These are phyloP conservation scores for Diversispora eburnea DNA, from an alignment of 192 early-diverging fungal species.

Conservation along the genomic window DNA sequence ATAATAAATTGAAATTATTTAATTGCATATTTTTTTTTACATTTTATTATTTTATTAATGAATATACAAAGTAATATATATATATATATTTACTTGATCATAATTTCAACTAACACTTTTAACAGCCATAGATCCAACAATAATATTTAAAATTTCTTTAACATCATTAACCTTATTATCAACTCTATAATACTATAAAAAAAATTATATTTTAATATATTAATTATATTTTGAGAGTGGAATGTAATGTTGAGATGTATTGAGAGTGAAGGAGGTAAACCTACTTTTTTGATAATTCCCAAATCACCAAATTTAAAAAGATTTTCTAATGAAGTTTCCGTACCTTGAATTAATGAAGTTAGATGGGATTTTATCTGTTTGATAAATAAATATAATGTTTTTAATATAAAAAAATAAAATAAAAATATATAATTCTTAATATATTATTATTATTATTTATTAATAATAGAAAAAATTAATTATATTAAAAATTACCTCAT, in stretches of 20 bases:
- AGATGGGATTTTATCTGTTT: slow-evolving; percentile 8
- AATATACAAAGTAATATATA: no score
- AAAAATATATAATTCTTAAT: background rate
- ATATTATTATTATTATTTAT: background rate
- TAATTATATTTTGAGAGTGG: no score
- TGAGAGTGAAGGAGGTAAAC: background rate
- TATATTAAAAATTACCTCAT: slow-evolving; percentile 27
- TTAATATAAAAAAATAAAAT: background rate
- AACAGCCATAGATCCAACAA: slow-evolving; percentile 52
- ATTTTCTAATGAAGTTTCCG: slow-evolving; percentile 31
- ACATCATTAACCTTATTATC: slow-evolving; percentile 36
- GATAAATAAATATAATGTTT: background rate
- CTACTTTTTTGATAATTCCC: slow-evolving; percentile 43
- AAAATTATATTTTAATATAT: no score
- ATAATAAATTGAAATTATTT: no score
- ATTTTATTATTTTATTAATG: no score
- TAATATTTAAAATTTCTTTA: slow-evolving; percentile 42
- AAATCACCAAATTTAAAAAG: slow-evolving; percentile 39
- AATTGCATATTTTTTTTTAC: no score
- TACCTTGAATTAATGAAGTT: slow-evolving; percentile 18
- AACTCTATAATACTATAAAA: slow-evolving; percentile 49
- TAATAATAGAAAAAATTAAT: background rate
- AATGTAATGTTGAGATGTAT: no score
- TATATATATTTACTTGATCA: no score
- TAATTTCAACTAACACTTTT: slow-evolving; percentile 33